Percentiles rank a stretch among this genome's conserved stretches.
phyloP scores from a whole-genome alignment of 176 grass and related monocot species.

The Thalia dealbata region DNA sequence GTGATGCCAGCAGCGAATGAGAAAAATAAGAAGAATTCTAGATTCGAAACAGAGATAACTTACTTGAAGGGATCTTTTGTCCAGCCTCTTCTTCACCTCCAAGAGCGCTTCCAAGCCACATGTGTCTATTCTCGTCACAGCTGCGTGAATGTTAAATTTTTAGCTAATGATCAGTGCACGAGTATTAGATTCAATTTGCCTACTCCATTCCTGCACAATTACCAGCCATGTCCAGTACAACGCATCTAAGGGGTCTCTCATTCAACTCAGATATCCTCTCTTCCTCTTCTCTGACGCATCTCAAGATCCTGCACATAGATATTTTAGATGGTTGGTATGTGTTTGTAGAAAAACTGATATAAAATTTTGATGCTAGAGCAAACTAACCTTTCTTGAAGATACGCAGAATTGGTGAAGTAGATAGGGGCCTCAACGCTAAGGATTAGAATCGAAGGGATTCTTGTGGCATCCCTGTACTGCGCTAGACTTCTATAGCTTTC shows the following conservation, averaged over 20 bases:
- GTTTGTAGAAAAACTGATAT: background rate
- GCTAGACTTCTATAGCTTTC: conserved; percentile 67
- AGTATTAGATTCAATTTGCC: background rate
- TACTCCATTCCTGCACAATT: background rate
- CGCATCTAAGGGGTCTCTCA: conserved; percentile 37
- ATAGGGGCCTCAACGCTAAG: conserved; percentile 72
- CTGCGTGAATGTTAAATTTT: conserved; percentile 27
- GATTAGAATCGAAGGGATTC: conserved; percentile 57
- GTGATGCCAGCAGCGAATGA: background rate
- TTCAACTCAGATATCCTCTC: conserved; percentile 45
- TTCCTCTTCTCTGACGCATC: conserved; percentile 77
- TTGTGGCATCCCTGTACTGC: conserved; percentile 62
- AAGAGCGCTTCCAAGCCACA: conserved; percentile 61
- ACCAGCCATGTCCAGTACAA: conserved; percentile 86
- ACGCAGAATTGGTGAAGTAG: conserved; percentile 88
- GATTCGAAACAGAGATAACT: background rate
- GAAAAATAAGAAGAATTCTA: background rate
- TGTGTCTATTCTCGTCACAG: conserved; percentile 72
- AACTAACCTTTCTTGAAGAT: conserved; percentile 60
- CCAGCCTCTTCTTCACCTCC: conserved; percentile 60
- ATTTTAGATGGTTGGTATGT: background rate
- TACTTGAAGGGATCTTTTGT: conserved; percentile 64
- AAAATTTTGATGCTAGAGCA: background rate
- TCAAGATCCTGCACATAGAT: conserved; percentile 35
- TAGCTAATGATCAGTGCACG: background rate